Evolutionary conservation across 192 early-diverging fungal genomes (phyloP), one percentile per base, ranked within the genome.

Genomic region (Dispira simplex): DNA sequence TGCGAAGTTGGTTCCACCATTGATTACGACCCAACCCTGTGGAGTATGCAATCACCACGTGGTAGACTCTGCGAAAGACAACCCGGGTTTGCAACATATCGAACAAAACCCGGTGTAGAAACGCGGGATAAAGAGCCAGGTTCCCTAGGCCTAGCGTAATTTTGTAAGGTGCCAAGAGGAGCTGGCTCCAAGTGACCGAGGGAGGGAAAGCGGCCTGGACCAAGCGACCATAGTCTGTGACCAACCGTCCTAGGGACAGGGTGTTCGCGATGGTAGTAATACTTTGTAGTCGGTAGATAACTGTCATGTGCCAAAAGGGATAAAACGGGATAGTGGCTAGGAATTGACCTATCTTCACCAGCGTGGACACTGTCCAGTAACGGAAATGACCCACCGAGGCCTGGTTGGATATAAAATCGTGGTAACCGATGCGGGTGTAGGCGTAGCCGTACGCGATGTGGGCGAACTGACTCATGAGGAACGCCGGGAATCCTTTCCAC

Each of bases 1-100:
- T 3, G 54, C 16, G 16, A 13, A 26, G 20, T 3, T 13, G 20
- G 54, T 13, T 26, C 54, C 16, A 56, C 54, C 54, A 56, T 8
- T 26, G 54, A 13, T 3, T 1, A 3, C 25, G 25, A 16, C 16
- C 18, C 48, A 23, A 9, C 21, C 16, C 18, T 4, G 16, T 16
- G 8, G 18, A 23, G 8, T 3, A 51, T 23, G 16, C 18, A 23
- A 51, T 4, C 18, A 51, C 21, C 4, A 51, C 16, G 21, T 51
- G 21, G 8, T 51, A 23, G 2, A 51, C 48, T 20, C 48, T 20
- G 18, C 23, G 54, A 26, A 56, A 56, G 23, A 56, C 54, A 8
- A 56, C n/a, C n/a, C 25, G 54, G 20, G 54, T 56, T 26, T 56
- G 54, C 12, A 56, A 20, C 23, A 26, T 26, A 26, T 56, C 54